Evolutionary conservation across 2,329 filamentous ascomycete genomes (phyloP), one percentile per base, ranked within the genome.

Genomic region (Fusarium zealandicum): DNA sequence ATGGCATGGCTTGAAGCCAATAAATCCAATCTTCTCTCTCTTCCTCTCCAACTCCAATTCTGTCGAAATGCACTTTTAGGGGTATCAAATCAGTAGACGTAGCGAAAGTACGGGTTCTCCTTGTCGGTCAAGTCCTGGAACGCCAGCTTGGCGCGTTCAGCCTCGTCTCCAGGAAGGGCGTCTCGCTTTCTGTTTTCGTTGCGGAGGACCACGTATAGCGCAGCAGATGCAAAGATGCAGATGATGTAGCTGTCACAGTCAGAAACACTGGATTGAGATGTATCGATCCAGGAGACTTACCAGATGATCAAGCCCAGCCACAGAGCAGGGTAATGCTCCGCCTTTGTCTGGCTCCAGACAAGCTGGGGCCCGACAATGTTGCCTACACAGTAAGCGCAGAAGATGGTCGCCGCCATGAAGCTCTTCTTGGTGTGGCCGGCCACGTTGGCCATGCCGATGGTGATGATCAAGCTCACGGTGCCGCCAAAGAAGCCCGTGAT

Each of bases 401-500:
- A 92, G 1, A 90, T 87, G 0, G 86, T 85, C 0, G 86, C 85
- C 0, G 89, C 87, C 80, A 89, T 90, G 65, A 89, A 86, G 59
- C 85, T 89, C 77, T 92, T 92, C 75, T 92, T 92, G 0, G 89
- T 92, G 18, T 89, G 82, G 0, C 90, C 89, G 0, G 89, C 88
- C 0, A 92, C 87, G 60, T 92, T 92, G 10, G 83, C 82, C 78
- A 81, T 80, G 28, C 78, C 78, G 6, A 82, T 57, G 0, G 78
- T 78, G 58, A 83, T 80, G 45, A 78, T 76, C 35, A 83, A 75
- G 36, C 83, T 87, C 1, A 90, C 88, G 0, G 90, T 87, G 0
- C 83, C 85, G 1, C 88, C 88, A 59, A 91, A 92, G 60, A 87
- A 89, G 0, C 89, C 89, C 2, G 87, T 88, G 30, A 92, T 80